phyloP scores from a whole-genome alignment of 768 basidiomycete species.

The Suillus hirtellus region DNA sequence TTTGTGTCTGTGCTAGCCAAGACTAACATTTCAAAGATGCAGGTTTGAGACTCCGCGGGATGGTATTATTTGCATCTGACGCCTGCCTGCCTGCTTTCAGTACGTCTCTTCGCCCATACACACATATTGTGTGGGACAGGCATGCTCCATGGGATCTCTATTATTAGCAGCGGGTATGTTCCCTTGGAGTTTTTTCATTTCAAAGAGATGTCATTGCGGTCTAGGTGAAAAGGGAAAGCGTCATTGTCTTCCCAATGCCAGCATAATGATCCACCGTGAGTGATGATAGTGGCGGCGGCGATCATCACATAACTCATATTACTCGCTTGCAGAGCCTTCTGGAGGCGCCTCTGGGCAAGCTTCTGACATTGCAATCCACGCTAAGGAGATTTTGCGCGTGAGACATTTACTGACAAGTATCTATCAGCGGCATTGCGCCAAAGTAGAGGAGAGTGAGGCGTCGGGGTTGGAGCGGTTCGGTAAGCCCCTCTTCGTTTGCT shows the following conservation, averaged over 20 bases:
- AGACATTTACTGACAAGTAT: conserved; percentile 82
- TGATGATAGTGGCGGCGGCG: conserved; percentile 9
- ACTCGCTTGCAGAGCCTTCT: conserved; percentile 72
- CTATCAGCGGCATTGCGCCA: conserved; percentile 84
- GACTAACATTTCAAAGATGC: conserved; percentile 53
- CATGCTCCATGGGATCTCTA: conserved; percentile 94
- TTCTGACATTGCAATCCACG: conserved; percentile 96
- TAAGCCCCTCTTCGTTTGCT: conserved; percentile 38
- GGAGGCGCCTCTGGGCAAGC: conserved; percentile 96
- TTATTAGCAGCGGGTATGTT: conserved; percentile 76
- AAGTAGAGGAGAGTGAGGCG: conserved; percentile 60
- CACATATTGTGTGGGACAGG: conserved; percentile 94
- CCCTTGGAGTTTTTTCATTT: conserved; percentile 12
- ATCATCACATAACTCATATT: conserved; percentile 14
- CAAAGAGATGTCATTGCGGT: conserved; percentile 17
- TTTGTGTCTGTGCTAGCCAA: conserved; percentile 11
- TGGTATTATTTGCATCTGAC: conserved; percentile 11
- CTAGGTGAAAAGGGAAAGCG: conserved; percentile 84
- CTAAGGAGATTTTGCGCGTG: conserved; percentile 91
- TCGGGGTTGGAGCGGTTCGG: conserved; percentile 78
- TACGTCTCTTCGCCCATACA: conserved; percentile 95
- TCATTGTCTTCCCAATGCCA: conserved; percentile 89
- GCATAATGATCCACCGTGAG: conserved; percentile 98
- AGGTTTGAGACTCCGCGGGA: conserved; percentile 45
- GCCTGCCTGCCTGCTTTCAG: conserved; percentile 34